Evolutionary conservation across 805 yeast genomes (phyloP).

Genomic region (Ogataea paradorogensis): DNA sequence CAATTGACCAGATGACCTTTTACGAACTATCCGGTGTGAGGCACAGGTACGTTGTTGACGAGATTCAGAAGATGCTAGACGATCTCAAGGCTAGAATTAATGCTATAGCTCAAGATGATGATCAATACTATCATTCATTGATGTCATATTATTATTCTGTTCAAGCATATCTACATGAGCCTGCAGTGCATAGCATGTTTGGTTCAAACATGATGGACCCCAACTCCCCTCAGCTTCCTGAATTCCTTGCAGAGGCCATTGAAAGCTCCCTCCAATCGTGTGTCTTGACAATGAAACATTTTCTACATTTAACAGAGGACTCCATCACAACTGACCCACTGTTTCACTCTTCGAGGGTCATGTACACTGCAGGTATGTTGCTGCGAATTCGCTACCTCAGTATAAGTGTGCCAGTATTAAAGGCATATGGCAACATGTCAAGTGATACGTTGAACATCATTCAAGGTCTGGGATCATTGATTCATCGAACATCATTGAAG

Average conservation of each 20-base stretch:
- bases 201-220: slow-evolving; percentile 13
- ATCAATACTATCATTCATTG: slow-evolving; percentile 37
- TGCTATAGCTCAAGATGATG: slow-evolving; percentile 20
- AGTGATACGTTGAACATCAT: slow-evolving; percentile 36
- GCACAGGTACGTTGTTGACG: slow-evolving; percentile 41
- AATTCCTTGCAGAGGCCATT: slow-evolving; percentile 40
- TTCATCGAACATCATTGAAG: slow-evolving; percentile 30
- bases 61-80: slow-evolving; percentile 48
- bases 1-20: slow-evolving; percentile 35
- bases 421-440: slow-evolving; percentile 46
- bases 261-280: slow-evolving; percentile 54
- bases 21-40: slow-evolving; percentile 27
- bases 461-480: slow-evolving; percentile 22
- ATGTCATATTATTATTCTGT: slow-evolving; percentile 57
- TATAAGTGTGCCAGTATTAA: slow-evolving; percentile 48
- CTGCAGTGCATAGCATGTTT: slow-evolving; percentile 29
- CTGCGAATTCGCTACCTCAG: slow-evolving; percentile 54
- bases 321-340: slow-evolving; percentile 57
- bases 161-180: slow-evolving; percentile 66
- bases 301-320: slow-evolving; percentile 41
- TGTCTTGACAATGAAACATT: slow-evolving; percentile 47
- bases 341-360: slow-evolving; percentile 51
- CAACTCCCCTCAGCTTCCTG: slow-evolving; percentile 16
- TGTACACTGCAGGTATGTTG: slow-evolving; percentile 65
- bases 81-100: slow-evolving; percentile 39